phyloP scores from a whole-genome alignment of 2,329 filamentous ascomycete genomes.

The Colletotrichum salicis region DNA sequence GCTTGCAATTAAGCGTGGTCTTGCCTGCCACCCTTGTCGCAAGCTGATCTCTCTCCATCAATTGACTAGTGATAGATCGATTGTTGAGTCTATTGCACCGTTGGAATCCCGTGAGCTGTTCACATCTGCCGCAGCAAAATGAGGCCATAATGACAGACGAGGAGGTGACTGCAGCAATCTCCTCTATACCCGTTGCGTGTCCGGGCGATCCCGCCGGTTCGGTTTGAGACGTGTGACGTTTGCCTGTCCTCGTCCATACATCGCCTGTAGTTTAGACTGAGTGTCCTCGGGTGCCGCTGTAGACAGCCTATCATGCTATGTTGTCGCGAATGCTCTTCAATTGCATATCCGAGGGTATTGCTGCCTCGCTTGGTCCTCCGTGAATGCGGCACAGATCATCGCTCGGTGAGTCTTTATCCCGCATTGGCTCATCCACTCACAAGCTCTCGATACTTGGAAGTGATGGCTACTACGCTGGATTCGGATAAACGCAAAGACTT shows the following conservation, averaged over 20 bases:
- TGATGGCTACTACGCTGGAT: constrained; percentile 18
- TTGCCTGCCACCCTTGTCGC: constrained; percentile 19
- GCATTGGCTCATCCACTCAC: constrained; percentile 2
- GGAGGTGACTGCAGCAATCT: background rate
- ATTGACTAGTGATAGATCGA: constrained; percentile 1
- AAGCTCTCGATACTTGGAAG: background rate
- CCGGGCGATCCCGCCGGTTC: constrained; percentile 16
- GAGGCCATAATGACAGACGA: constrained; percentile 17
- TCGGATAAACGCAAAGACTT: constrained; percentile 26
- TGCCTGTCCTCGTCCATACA: background rate
- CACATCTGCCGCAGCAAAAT: background rate
- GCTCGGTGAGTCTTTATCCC: constrained; percentile 16
- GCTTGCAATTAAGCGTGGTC: constrained; percentile 7
- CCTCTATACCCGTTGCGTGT: background rate
- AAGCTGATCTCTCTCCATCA: constrained; percentile 21
- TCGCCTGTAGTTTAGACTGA: background rate
- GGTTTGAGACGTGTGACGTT: background rate
- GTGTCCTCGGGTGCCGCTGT: background rate
- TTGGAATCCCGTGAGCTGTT: background rate
- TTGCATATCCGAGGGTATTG: constrained; percentile 8
- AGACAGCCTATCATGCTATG: background rate
- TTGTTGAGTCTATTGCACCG: background rate
- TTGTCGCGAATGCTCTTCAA: background rate
- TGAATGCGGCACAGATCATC: background rate
- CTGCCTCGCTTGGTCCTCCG: background rate